phyloP scores from a whole-genome alignment of 1,284 basidiomycete genomes.

The Lentinus polychrous region DNA sequence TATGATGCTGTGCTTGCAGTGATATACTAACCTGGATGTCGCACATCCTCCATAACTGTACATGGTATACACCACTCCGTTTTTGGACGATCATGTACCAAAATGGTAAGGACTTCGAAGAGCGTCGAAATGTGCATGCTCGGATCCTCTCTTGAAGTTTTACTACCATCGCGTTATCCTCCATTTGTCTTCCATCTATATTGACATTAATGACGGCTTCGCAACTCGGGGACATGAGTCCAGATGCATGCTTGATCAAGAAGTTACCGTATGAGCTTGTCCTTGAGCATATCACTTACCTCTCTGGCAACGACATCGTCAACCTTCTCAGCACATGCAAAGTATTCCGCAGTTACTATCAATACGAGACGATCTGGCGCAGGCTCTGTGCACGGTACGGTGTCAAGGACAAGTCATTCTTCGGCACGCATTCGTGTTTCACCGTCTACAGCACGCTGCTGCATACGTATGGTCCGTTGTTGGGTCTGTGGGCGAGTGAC shows the following conservation, averaged over 20 bases:
- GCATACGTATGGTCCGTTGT: slow-evolving; percentile 16
- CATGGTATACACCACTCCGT: too few species aligned
- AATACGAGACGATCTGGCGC: slow-evolving; percentile 20
- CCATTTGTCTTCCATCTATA: too few species aligned
- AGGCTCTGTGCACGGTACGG: slow-evolving; percentile 9
- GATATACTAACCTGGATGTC: too few species aligned
- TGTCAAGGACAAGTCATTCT: neutral
- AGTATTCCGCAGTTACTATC: slow-evolving; percentile 9
- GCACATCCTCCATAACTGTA: too few species aligned
- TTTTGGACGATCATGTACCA: too few species aligned
- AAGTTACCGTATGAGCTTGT: slow-evolving; percentile 20
- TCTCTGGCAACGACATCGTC: slow-evolving; percentile 17
- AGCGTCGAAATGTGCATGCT: too few species aligned
- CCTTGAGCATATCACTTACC: slow-evolving; percentile 12
- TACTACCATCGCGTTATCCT: too few species aligned
- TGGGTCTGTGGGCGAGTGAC: slow-evolving; percentile 21
- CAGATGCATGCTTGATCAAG: neutral
- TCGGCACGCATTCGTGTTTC: slow-evolving; percentile 15
- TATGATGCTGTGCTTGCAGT: too few species aligned
- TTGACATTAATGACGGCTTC: too few species aligned
- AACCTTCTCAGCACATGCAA: slow-evolving; percentile 18
- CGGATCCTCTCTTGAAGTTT: too few species aligned
- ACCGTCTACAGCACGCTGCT: slow-evolving; percentile 16
- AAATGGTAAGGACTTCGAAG: too few species aligned
- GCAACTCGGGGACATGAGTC: too few species aligned